These are phyloP conservation scores for Multifurca ochricompacta DNA, from an alignment of 768 basidiomycete species.

Conservation along the genomic window DNA sequence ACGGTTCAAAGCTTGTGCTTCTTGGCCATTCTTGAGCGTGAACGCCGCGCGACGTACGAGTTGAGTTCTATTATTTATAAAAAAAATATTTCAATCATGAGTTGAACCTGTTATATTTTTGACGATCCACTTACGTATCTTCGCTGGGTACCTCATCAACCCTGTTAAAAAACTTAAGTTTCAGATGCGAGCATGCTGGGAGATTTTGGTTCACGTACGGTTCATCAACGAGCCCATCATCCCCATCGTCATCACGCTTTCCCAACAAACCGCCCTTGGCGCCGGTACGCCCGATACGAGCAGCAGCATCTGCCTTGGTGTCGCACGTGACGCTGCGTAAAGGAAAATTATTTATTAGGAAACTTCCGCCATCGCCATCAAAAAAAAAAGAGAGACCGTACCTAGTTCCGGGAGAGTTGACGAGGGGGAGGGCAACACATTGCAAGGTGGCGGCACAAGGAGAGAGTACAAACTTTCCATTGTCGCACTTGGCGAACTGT, in stretches of 20 bases:
- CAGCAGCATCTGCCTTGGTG: constrained; percentile 22
- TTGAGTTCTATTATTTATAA: too few relatives aligned
- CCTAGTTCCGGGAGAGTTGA: constrained; percentile 28
- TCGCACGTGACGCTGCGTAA: constrained; percentile 27
- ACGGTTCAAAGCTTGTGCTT: constrained; percentile 24
- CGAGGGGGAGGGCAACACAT: constrained; percentile 27
- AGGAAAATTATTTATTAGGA: background rate
- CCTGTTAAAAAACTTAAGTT: too few relatives aligned
- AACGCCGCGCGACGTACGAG: too few relatives aligned
- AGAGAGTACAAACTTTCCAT: constrained; percentile 16
- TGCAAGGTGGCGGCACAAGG: constrained; percentile 16
- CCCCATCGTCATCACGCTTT: too few relatives aligned
- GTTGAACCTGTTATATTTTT: too few relatives aligned
- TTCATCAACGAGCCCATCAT: too few relatives aligned
- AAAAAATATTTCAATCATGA: too few relatives aligned
- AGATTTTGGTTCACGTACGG: too few relatives aligned
- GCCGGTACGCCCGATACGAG: constrained; percentile 24
- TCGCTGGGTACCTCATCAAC: too few relatives aligned
- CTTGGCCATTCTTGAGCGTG: constrained; percentile 21
- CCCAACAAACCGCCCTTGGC: constrained; percentile 25
- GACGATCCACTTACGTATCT: too few relatives aligned
- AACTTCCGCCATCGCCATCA: too few relatives aligned
- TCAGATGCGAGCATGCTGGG: too few relatives aligned
- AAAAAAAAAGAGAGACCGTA: background rate
- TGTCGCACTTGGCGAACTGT: constrained; percentile 22